Evolutionary conservation across 2,329 filamentous ascomycete genomes (phyloP).

Genomic region (Aphanoascus verrucosus): DNA sequence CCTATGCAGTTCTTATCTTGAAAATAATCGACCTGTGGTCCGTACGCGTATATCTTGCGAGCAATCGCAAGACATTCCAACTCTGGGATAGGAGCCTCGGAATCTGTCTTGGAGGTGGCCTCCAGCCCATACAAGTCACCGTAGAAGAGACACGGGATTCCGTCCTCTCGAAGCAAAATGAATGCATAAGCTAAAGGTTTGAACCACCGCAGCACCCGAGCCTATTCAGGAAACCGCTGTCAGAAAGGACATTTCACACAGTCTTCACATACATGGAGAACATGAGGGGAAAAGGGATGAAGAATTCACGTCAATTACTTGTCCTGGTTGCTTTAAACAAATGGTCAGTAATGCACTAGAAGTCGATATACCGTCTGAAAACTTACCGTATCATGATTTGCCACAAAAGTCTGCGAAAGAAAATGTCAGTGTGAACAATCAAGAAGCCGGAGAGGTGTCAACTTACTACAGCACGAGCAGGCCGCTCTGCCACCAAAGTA

Average conservation of each 20-base stretch:
- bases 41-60: constrained; percentile 55
- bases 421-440: background rate
- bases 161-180: constrained; percentile 54
- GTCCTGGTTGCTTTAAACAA: constrained; percentile 45
- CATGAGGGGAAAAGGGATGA: background rate
- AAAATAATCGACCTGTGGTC: constrained; percentile 54
- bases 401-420: constrained; percentile 48
- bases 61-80: constrained; percentile 52
- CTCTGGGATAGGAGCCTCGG: constrained; percentile 16
- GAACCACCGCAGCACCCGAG: constrained; percentile 55
- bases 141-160: constrained; percentile 59
- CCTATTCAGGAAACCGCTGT: constrained; percentile 24
- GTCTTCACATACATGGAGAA: too few relatives aligned
- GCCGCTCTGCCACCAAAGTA: constrained; percentile 46
- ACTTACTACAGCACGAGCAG: constrained; percentile 48
- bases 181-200: constrained; percentile 62
- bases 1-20: constrained; percentile 52
- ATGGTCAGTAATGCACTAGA: background rate
- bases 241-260: background rate
- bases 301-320: constrained; percentile 44
- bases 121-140: constrained; percentile 57
- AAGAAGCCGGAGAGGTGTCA: constrained; percentile 1
- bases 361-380: background rate
- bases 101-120: constrained; percentile 42
- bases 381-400: constrained; percentile 57